Conservation (phyloP, 805 yeast genomes). For the Lachancea waltii region DNA sequence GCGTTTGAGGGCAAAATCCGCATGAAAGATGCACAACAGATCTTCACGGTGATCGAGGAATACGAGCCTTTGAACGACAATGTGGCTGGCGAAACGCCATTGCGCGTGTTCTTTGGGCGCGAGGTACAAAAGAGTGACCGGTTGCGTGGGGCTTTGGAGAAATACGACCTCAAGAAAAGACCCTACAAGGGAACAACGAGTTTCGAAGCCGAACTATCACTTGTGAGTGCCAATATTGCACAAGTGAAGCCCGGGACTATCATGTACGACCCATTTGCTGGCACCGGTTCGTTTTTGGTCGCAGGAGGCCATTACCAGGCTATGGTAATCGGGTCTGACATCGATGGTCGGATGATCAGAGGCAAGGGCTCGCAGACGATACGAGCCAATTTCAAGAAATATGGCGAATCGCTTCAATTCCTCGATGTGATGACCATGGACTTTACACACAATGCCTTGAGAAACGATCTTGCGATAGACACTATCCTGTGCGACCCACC, state of each 20-base stretch:
- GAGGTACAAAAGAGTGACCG: conserved; percentile 59
- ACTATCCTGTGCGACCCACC: conserved; percentile 95
- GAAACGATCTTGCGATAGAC: conserved; percentile 58
- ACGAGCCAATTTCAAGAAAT: conserved; percentile 65
- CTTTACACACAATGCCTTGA: conserved; percentile 82
- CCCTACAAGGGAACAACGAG: conserved; percentile 93
- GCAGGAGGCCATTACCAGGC: conserved; percentile 87
- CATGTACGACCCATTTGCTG: conserved; percentile 91
- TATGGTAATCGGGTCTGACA: conserved; percentile 77
- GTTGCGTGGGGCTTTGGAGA: conserved; percentile 58
- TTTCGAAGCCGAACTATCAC: conserved; percentile 87
- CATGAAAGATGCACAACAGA: conserved; percentile 69
- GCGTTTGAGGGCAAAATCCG: conserved; percentile 70
- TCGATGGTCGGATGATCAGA: conserved; percentile 71
- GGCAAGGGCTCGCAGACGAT: conserved; percentile 53
- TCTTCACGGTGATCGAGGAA: conserved; percentile 69
- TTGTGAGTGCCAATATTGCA: conserved; percentile 82
- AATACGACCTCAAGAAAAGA: conserved; percentile 73
- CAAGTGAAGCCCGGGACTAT: conserved; percentile 59
- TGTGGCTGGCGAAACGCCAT: conserved; percentile 43
- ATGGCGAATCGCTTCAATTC: conserved; percentile 49
- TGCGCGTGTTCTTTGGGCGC: conserved; percentile 67
- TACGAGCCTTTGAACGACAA: conserved; percentile 45
- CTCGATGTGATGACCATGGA: conserved; percentile 86
- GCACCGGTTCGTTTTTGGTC: conserved; percentile 90